Evolutionary conservation across 495 filamentous ascomycete genomes (phyloP).

Genomic region (Xylaria nigripes): DNA sequence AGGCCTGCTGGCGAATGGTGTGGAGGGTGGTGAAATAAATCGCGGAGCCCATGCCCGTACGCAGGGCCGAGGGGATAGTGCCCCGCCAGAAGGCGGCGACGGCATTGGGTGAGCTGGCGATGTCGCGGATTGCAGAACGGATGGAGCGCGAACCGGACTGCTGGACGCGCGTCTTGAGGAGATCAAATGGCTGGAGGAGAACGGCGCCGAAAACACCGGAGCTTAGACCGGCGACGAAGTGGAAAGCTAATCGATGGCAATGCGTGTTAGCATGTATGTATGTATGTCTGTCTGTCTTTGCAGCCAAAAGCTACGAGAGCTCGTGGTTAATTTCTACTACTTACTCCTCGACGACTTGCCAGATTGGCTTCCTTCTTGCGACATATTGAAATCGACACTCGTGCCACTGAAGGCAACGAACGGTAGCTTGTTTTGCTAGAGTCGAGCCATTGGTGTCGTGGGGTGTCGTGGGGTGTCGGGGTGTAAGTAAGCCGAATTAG

Average conservation of each 20-base stretch:
- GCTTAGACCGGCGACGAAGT: slow-evolving; percentile 81
- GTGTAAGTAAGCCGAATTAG: not conserved
- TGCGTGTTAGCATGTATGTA: no score
- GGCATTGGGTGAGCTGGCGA: slow-evolving; percentile 46
- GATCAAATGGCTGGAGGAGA: slow-evolving; percentile 90
- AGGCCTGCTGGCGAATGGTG: slow-evolving; percentile 62
- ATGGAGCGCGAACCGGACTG: slow-evolving; percentile 61
- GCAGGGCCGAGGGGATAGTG: slow-evolving; percentile 80
- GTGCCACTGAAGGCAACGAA: slow-evolving; percentile 2
- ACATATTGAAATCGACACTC: slow-evolving; percentile 15
- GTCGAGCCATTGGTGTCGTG: slow-evolving; percentile 4
- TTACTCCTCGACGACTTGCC: slow-evolving; percentile 24
- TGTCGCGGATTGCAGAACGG: slow-evolving; percentile 58
- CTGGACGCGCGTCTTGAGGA: slow-evolving; percentile 93
- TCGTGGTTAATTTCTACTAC: slow-evolving; percentile 1
- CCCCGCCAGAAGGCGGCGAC: slow-evolving; percentile 86
- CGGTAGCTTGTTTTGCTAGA: not conserved
- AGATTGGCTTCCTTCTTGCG: slow-evolving; percentile 12
- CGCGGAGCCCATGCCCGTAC: slow-evolving; percentile 86
- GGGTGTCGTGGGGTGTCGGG: not conserved
- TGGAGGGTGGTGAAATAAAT: slow-evolving; percentile 92
- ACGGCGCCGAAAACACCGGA: slow-evolving; percentile 82
- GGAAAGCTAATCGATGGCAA: slow-evolving; percentile 45
- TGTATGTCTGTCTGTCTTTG: not conserved
- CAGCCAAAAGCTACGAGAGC: not conserved